Percentiles rank a stretch among this genome's conserved stretches.
Evolutionary conservation across 371 early-diverging fungal species (phyloP).

Genomic region (Batrachochytrium dendrobatidis): DNA sequence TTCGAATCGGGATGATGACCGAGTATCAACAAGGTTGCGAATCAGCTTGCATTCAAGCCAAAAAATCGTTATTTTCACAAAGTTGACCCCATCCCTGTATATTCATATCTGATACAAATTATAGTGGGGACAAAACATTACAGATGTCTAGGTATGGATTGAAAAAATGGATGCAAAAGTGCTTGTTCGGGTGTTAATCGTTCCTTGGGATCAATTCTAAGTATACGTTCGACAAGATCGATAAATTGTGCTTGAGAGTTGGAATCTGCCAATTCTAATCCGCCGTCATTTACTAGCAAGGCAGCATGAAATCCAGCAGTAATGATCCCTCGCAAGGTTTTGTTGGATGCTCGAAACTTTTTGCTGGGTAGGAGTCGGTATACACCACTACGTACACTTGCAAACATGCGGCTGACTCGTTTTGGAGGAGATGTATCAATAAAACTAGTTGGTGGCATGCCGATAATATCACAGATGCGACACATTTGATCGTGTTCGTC

Average conservation of each 20-base stretch:
- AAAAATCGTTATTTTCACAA: too few species aligned
- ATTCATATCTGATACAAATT: too few species aligned
- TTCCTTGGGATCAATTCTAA: conserved; percentile 82
- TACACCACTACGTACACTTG: neutral
- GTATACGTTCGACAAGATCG: conserved; percentile 78
- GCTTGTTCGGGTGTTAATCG: conserved; percentile 92
- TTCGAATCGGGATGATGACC: too few species aligned
- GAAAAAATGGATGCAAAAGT: conserved; percentile 72
- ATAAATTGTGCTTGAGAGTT: conserved; percentile 39
- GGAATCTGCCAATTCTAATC: neutral
- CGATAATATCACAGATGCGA: conserved; percentile 24
- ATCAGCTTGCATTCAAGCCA: too few species aligned
- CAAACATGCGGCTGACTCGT: neutral
- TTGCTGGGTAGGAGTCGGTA: neutral
- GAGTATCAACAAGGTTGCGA: too few species aligned
- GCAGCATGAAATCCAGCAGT: neutral
- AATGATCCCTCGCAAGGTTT: neutral
- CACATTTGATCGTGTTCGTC: conserved; percentile 40
- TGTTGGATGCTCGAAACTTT: neutral
- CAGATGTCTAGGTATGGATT: too few species aligned
- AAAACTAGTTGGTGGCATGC: conserved; percentile 12
- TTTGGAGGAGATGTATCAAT: conserved; percentile 3
- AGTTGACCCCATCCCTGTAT: too few species aligned
- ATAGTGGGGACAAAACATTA: too few species aligned
- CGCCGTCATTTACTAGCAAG: neutral